Evolutionary conservation across 176 grass and related monocot species (phyloP), one percentile per base, ranked within the genome.

Genomic region (Melocanna baccifera): DNA sequence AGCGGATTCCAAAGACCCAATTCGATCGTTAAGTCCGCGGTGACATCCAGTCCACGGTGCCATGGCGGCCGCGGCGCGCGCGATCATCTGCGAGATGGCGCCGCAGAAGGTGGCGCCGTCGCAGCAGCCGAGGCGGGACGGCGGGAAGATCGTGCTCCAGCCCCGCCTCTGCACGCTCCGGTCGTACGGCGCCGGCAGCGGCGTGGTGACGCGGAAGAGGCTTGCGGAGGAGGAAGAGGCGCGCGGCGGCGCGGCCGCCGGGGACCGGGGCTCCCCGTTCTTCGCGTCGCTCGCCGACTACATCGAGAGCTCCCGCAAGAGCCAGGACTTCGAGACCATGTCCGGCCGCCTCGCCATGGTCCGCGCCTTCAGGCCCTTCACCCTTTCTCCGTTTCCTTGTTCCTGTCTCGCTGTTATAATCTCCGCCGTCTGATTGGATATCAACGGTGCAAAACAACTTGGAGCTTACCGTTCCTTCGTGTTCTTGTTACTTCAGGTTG

Each of bases 311-410:
- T 78, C 91, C 30, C 93, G 91, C 71, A 98, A 91, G 91, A 95
- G 91, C 87, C 91, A 95, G 29, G 91, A 98, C 67, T 93, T 95
- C 86, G 96, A 98, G 87, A 95, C 82, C 87, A 87, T 95, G 83
- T 92, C 91, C 52, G 96, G 96, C 43, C 96, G 96, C 86, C 84
- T 98, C 86, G 96, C 96, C 42, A 98, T 98, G 96, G 96, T 98
- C 4, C 7, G 74, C 22, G 37, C 67, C 46, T 55, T 0, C 16
- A 12, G 74, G 12, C 19, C 67, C 46, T 55, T 0, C 16, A 12
- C 18, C 18, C 2, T 26, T 20, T 28, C 18, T 10, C 46, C 29
- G 16, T 40, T 3, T 5, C 4, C 19, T 14, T 4, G 10, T 39
- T 53, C 5, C 7, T 20, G 18, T 8, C 51, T 2, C 18, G 18